phyloP scores from a whole-genome alignment of 2,329 filamentous ascomycete species.

The Colletotrichum sojae region DNA sequence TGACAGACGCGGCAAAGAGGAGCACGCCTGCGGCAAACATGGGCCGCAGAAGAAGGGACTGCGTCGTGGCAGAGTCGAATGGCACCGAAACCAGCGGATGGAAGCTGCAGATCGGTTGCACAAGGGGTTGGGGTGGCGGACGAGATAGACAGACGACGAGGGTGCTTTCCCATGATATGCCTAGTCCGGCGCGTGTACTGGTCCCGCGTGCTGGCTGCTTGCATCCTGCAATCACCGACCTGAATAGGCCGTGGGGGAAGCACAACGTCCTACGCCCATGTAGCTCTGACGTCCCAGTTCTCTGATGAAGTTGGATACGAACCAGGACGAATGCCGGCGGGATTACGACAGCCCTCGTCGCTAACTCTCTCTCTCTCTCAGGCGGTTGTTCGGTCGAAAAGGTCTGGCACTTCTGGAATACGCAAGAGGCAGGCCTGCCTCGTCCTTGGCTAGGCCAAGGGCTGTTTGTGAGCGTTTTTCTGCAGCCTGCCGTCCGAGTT shows the following conservation, averaged over 20 bases:
- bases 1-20: constrained; percentile 6
- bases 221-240: constrained; percentile 24
- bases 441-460: constrained; percentile 1
- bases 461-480: constrained; percentile 4
- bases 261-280: background rate
- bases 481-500: constrained; percentile 8
- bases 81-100: constrained; percentile 1
- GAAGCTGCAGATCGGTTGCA: background rate
- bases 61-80: background rate
- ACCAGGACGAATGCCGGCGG: background rate
- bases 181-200: background rate
- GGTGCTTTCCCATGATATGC: too few species aligned
- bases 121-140: background rate
- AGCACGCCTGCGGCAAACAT: constrained; percentile 5
- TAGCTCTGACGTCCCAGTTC: background rate
- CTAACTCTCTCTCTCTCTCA: too few species aligned
- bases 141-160: background rate
- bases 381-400: background rate
- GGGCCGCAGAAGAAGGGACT: background rate
- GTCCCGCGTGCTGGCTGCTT: constrained; percentile 18
- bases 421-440: background rate
- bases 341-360: too few species aligned
- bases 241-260: background rate
- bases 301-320: background rate
- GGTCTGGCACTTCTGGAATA: constrained; percentile 18